Evolutionary conservation across 2,329 filamentous ascomycete species (phyloP).

Genomic region (Colletotrichum ledebouriae): DNA sequence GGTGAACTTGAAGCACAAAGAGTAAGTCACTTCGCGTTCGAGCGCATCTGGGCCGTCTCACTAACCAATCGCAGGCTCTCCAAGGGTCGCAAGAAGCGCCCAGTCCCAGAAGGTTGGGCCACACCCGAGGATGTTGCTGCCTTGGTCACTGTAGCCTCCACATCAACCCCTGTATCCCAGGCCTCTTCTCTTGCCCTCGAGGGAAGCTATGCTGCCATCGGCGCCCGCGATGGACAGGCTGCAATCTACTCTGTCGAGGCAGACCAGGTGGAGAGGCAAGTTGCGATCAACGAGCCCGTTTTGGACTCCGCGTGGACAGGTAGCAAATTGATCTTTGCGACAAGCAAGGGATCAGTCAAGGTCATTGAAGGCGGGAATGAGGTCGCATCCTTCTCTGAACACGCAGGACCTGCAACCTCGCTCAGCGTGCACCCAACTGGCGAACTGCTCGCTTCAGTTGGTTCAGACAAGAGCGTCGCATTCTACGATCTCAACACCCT

Average conservation of each 20-base stretch:
- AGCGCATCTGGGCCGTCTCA: conserved; percentile 26
- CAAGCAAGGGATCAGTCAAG: conserved; percentile 82
- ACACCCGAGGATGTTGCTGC: conserved; percentile 76
- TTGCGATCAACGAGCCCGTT: conserved; percentile 77
- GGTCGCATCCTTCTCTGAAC: conserved; percentile 79
- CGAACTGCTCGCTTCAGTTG: conserved; percentile 86
- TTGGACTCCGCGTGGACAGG: conserved; percentile 76
- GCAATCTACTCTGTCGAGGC: conserved; percentile 81
- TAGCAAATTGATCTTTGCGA: conserved; percentile 78
- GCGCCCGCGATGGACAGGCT: conserved; percentile 79
- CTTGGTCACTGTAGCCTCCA: conserved; percentile 61
- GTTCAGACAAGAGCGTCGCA: conserved; percentile 91
- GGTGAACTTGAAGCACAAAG: conserved; percentile 84
- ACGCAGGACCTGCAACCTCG: conserved; percentile 84
- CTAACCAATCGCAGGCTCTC: conserved; percentile 72
- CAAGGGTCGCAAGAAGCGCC: conserved; percentile 89
- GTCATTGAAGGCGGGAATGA: conserved; percentile 81
- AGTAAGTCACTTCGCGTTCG: conserved; percentile 66
- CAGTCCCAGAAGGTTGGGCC: conserved; percentile 87
- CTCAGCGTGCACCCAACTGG: conserved; percentile 87
- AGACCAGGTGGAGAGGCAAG: conserved; percentile 74
- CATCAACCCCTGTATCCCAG: conserved; percentile 61
- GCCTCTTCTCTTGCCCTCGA: conserved; percentile 64
- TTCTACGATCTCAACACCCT: conserved; percentile 83
- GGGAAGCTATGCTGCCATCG: conserved; percentile 78